A percentile compares a stretch with the other conserved stretches of the same genome.
These are phyloP conservation scores for Penicillium sp. DNA, from an alignment of 2,329 filamentous ascomycete species.

Conservation along the genomic window DNA sequence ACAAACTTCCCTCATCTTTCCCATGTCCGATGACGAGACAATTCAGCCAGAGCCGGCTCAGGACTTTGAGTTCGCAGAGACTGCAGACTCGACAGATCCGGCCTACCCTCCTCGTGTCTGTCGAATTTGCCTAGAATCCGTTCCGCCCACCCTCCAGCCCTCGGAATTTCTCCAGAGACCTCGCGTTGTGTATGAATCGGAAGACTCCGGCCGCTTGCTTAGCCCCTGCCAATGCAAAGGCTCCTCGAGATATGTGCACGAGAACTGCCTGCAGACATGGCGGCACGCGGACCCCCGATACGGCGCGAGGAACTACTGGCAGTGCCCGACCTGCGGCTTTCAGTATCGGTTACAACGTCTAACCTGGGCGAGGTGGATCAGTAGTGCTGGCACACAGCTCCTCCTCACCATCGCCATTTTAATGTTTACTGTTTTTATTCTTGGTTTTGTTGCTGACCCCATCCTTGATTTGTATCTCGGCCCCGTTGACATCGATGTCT, in stretches of 20 bases:
- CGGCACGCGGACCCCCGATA: conserved; percentile 68
- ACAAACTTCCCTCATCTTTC: background rate
- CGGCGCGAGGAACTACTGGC: conserved; percentile 70
- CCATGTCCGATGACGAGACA: conserved; percentile 4
- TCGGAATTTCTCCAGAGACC: conserved; percentile 58
- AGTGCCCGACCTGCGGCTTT: conserved; percentile 85
- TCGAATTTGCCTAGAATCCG: conserved; percentile 81
- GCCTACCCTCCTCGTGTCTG: conserved; percentile 71
- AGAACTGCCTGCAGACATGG: conserved; percentile 83
- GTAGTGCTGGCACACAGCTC: conserved; percentile 65
- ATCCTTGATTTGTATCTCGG: conserved; percentile 87
- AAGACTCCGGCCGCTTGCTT: conserved; percentile 75
- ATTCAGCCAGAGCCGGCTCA: conserved; percentile 28
- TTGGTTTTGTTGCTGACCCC: conserved; percentile 90
- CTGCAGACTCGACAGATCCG: background rate
- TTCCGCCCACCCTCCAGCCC: conserved; percentile 60
- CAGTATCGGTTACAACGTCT: conserved; percentile 76
- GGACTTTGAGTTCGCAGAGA: background rate
- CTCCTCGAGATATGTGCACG: conserved; percentile 89
- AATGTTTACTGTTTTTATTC: conserved; percentile 68
- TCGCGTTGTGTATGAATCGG: conserved; percentile 68
- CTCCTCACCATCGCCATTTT: conserved; percentile 71
- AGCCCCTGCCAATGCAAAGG: conserved; percentile 93
- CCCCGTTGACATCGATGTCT: conserved; percentile 61
- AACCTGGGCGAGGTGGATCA: conserved; percentile 68